A percentile compares a stretch with the other conserved stretches of the same genome.
Conservation (phyloP, 2,329 filamentous ascomycete species). For the Penicillium sp. region DNA sequence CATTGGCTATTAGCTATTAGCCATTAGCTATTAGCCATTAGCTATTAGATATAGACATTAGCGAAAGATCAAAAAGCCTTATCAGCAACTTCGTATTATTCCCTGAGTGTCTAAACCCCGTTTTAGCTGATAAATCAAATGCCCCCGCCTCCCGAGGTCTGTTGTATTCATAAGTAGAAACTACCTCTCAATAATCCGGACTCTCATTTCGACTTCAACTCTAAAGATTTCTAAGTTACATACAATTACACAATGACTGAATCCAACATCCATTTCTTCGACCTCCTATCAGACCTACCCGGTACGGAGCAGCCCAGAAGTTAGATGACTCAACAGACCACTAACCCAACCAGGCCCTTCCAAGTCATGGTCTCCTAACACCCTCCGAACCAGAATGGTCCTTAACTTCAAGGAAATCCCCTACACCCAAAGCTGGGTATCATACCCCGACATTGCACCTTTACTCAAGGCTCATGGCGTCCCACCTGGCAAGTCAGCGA, state of each 20-base stretch:
- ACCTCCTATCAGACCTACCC: slow-evolving; percentile 30
- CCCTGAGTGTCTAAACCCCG: neutral
- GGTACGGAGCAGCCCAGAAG: slow-evolving; percentile 14
- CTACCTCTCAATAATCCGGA: neutral
- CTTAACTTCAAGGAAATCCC: slow-evolving; percentile 30
- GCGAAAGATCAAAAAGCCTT: neutral
- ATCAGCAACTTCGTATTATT: neutral
- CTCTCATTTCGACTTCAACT: neutral
- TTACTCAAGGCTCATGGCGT: slow-evolving; percentile 26
- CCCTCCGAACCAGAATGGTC: slow-evolving; percentile 24
- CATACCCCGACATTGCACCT: slow-evolving; percentile 29
- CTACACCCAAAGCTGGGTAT: slow-evolving; percentile 29
- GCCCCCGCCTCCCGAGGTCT: neutral
- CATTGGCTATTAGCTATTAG: neutral
- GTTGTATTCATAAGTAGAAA: neutral
- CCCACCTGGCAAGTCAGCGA: slow-evolving; percentile 15
- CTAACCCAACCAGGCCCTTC: slow-evolving; percentile 21
- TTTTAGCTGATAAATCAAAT: slow-evolving; percentile 6
- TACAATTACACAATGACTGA: slow-evolving; percentile 17
- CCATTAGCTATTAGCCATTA: neutral
- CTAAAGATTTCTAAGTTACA: neutral
- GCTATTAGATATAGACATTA: no score
- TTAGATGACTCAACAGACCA: neutral
- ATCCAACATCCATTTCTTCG: slow-evolving; percentile 34
- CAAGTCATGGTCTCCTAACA: slow-evolving; percentile 33